Evolutionary conservation across 1,284 basidiomycete genomes (phyloP).

Genomic region (Ustilago shanxiensis): DNA sequence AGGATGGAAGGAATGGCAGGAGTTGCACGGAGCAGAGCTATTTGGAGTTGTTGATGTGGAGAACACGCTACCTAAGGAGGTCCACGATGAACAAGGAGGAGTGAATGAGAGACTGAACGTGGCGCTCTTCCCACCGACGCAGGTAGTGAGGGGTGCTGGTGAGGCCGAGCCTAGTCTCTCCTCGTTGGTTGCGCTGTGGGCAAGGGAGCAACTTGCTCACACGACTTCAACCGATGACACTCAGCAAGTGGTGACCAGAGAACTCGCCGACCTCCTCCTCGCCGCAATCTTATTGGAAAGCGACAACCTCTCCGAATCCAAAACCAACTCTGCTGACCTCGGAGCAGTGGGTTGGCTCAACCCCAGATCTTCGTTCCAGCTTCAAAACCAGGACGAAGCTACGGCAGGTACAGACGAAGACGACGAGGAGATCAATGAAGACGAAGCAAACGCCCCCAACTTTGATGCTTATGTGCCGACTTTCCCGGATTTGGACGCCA

Average conservation of each 20-base stretch:
- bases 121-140: constrained; percentile 32
- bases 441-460: constrained; percentile 36
- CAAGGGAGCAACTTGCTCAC: constrained; percentile 19
- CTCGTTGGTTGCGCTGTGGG: constrained; percentile 48
- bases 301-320: constrained; percentile 39
- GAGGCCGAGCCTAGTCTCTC: constrained; percentile 38
- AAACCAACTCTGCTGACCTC: constrained; percentile 45
- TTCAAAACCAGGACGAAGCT: constrained; percentile 29
- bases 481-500: constrained; percentile 48
- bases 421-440: constrained; percentile 27
- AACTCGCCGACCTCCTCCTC: constrained; percentile 39
- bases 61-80: constrained; percentile 29
- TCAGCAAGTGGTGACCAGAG: constrained; percentile 19
- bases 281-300: constrained; percentile 41
- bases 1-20: constrained; percentile 40
- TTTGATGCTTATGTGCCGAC: constrained; percentile 47
- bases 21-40: constrained; percentile 41
- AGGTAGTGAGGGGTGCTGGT: constrained; percentile 13
- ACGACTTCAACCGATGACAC: background rate
- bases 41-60: constrained; percentile 47
- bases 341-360: constrained; percentile 51
- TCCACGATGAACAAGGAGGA: constrained; percentile 27
- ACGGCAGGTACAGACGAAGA: constrained; percentile 1
- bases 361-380: constrained; percentile 36
- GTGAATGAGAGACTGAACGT: constrained; percentile 38